Conservation (phyloP, 345 rosid genomes). For the Pistacia vera region DNA sequence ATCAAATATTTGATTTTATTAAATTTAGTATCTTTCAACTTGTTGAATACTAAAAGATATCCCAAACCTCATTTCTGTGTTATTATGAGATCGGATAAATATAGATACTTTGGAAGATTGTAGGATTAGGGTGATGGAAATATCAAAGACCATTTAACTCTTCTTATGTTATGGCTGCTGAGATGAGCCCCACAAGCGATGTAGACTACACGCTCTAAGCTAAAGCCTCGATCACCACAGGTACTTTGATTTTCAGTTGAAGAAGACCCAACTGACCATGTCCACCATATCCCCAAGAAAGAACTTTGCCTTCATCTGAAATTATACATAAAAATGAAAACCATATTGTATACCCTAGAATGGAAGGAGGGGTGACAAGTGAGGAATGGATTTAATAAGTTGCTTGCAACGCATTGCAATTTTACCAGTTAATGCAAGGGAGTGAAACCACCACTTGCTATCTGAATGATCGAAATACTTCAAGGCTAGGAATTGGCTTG, state of each 20-base stretch:
- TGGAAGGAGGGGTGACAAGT: too few species aligned
- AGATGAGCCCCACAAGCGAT: conserved; percentile 93
- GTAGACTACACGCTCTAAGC: conserved; percentile 57
- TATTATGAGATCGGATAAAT: too few species aligned
- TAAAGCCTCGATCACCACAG: conserved; percentile 62
- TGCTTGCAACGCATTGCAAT: too few species aligned
- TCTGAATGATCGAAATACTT: conserved; percentile 58
- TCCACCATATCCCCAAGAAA: conserved; percentile 97
- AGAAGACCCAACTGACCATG: conserved; percentile 85
- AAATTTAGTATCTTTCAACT: too few species aligned
- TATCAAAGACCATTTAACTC: background rate
- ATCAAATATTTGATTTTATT: background rate
- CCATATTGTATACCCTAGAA: background rate
- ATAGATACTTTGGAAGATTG: background rate
- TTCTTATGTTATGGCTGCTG: conserved; percentile 73
- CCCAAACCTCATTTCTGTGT: too few species aligned
- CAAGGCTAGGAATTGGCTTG: conserved; percentile 63
- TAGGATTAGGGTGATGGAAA: background rate
- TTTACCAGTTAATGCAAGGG: conserved; percentile 87
- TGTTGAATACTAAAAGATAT: too few species aligned
- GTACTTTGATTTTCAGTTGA: conserved; percentile 54
- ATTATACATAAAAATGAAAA: conserved; percentile 22
- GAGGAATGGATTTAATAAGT: background rate
- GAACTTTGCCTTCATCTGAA: conserved; percentile 81
- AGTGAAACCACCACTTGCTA: conserved; percentile 92